phyloP scores from a whole-genome alignment of 2,329 filamentous ascomycete genomes.

The Aureobasidium lini region DNA sequence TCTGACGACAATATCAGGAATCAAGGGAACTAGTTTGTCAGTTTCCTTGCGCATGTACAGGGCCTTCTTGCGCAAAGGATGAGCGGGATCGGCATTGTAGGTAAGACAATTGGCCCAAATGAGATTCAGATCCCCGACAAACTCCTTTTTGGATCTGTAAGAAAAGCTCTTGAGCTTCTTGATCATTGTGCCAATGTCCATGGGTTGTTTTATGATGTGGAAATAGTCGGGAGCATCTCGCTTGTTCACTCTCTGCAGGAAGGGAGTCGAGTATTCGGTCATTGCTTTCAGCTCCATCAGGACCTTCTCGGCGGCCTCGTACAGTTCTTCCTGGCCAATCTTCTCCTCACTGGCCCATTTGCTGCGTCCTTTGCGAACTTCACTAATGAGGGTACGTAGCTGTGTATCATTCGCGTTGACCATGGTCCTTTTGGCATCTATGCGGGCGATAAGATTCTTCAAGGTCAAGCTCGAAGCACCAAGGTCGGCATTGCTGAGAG shows the following conservation, averaged over 20 bases:
- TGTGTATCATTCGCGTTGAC: constrained; percentile 91
- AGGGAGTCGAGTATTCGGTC: constrained; percentile 95
- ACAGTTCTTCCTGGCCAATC: constrained; percentile 93
- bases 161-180: constrained; percentile 75
- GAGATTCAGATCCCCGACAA: constrained; percentile 84
- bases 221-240: constrained; percentile 95
- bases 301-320: constrained; percentile 94
- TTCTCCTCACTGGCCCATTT: constrained; percentile 99
- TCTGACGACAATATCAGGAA: constrained; percentile 84
- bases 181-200: constrained; percentile 97
- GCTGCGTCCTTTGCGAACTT: constrained; percentile 94
- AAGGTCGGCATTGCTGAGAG: constrained; percentile 85
- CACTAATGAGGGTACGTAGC: constrained; percentile 85
- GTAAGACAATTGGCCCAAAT: constrained; percentile 97
- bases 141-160: constrained; percentile 72
- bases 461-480: constrained; percentile 92
- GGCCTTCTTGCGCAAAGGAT: constrained; percentile 85
- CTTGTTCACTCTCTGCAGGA: constrained; percentile 90
- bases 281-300: constrained; percentile 94
- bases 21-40: constrained; percentile 89
- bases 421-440: constrained; percentile 84
- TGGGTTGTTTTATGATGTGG: constrained; percentile 86
- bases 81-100: constrained; percentile 85
- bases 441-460: constrained; percentile 92
- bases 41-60: constrained; percentile 96